A percentile compares a stretch with the other conserved stretches of the same genome.
Evolutionary conservation across 2,329 filamentous ascomycete species (phyloP).

Genomic region (Colletotrichum musicola): DNA sequence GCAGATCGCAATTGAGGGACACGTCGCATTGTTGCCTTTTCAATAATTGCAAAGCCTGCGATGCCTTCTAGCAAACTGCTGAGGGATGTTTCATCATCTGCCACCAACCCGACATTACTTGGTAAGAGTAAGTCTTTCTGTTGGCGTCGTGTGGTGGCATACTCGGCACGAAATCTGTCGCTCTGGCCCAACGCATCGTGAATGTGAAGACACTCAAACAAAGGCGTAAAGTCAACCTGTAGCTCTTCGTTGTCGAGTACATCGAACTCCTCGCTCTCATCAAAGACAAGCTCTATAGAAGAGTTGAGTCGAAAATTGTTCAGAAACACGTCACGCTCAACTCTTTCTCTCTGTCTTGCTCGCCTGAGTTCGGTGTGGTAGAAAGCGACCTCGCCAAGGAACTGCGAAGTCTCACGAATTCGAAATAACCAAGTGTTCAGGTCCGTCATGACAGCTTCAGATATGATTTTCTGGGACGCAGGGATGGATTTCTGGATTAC

Average conservation of each 20-base stretch:
- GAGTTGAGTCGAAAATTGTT: slow-evolving; percentile 93
- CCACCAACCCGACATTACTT: slow-evolving; percentile 78
- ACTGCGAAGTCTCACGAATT: slow-evolving; percentile 95
- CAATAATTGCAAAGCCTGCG: slow-evolving; percentile 95
- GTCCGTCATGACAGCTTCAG: slow-evolving; percentile 96
- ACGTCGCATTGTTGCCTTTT: slow-evolving; percentile 91
- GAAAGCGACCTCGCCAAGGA: slow-evolving; percentile 94
- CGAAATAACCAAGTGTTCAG: slow-evolving; percentile 96
- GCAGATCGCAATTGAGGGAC: slow-evolving; percentile 84
- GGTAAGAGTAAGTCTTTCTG: slow-evolving; percentile 94
- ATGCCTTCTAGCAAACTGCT: slow-evolving; percentile 94
- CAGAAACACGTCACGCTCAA: slow-evolving; percentile 80
- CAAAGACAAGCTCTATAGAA: slow-evolving; percentile 92
- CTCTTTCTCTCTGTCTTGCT: slow-evolving; percentile 83
- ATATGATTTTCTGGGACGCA: slow-evolving; percentile 90
- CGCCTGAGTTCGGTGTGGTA: slow-evolving; percentile 94
- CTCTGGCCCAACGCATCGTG: slow-evolving; percentile 93
- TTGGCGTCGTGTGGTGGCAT: slow-evolving; percentile 88
- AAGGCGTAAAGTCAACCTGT: slow-evolving; percentile 91
- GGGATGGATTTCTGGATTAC: slow-evolving; percentile 97
- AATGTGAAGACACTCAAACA: slow-evolving; percentile 96
- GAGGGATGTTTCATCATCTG: slow-evolving; percentile 87
- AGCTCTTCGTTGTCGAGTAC: slow-evolving; percentile 95
- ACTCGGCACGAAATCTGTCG: slow-evolving; percentile 91
- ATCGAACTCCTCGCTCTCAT: slow-evolving; percentile 96